phyloP scores from a whole-genome alignment of 78 protist genomes.

The Tieghemostelium lacteum region DNA sequence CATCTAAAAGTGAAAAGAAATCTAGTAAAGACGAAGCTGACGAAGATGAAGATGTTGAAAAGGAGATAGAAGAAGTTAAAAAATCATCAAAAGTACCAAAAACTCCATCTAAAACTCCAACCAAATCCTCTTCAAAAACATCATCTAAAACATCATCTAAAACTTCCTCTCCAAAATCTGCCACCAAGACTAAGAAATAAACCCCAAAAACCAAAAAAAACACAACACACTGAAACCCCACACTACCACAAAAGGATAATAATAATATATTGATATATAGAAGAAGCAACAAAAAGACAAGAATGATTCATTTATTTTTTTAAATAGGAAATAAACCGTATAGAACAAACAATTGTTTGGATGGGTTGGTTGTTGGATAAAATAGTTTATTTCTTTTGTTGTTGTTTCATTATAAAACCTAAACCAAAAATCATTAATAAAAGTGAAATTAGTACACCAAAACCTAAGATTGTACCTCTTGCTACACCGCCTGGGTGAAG shows the following conservation, averaged over 20 bases:
- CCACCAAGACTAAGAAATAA: no score
- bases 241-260: no score
- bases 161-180: no score
- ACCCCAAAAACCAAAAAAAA: no score
- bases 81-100: not conserved
- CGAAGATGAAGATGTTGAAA: not conserved
- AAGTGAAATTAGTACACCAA: constrained; percentile 44
- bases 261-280: no score
- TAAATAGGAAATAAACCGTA: no score
- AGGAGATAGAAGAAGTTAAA: not conserved
- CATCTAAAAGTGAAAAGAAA: not conserved
- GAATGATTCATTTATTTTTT: no score
- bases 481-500: constrained; percentile 61
- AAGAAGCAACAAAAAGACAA: no score
- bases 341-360: no score
- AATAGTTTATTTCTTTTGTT: not conserved
- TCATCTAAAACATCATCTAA: not conserved
- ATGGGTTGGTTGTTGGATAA: not conserved
- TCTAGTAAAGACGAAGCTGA: not conserved
- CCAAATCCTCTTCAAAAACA: not conserved
- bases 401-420: constrained; percentile 56
- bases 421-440: constrained; percentile 6
- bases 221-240: no score
- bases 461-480: constrained; percentile 41
- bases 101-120: not conserved